phyloP scores from a whole-genome alignment of 495 filamentous ascomycete species.

The Xylaria curta region DNA sequence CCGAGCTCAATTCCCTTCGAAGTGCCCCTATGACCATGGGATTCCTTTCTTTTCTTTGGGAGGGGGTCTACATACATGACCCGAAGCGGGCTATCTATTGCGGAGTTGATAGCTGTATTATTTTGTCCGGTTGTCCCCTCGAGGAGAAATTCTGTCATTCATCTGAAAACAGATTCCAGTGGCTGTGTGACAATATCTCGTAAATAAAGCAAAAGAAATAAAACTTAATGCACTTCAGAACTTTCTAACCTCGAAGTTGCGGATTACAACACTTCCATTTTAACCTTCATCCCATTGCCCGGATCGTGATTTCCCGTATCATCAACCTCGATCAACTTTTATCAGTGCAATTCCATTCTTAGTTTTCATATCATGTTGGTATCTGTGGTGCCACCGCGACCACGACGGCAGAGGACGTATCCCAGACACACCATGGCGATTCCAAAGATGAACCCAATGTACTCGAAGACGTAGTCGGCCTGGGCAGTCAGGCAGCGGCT shows the following conservation, averaged over 20 bases:
- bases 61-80: too few species aligned
- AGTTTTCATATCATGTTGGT: neutral
- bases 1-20: too few species aligned
- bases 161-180: neutral
- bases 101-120: neutral
- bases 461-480: constrained; percentile 44
- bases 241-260: neutral
- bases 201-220: neutral
- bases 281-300: neutral
- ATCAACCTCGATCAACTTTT: neutral
- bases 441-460: constrained; percentile 36
- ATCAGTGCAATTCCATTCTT: too few species aligned
- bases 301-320: neutral
- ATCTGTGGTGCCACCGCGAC: constrained; percentile 11
- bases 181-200: too few species aligned
- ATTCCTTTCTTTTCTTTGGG: too few species aligned
- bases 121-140: neutral
- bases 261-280: neutral
- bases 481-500: constrained; percentile 39
- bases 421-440: constrained; percentile 24
- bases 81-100: too few species aligned
- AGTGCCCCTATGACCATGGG: too few species aligned
- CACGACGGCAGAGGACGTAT: constrained; percentile 8
- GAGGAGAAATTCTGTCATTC: neutral
- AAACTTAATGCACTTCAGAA: neutral